phyloP scores from a whole-genome alignment of 108 stramenopile genomes.

The Skeletonema costatum region DNA sequence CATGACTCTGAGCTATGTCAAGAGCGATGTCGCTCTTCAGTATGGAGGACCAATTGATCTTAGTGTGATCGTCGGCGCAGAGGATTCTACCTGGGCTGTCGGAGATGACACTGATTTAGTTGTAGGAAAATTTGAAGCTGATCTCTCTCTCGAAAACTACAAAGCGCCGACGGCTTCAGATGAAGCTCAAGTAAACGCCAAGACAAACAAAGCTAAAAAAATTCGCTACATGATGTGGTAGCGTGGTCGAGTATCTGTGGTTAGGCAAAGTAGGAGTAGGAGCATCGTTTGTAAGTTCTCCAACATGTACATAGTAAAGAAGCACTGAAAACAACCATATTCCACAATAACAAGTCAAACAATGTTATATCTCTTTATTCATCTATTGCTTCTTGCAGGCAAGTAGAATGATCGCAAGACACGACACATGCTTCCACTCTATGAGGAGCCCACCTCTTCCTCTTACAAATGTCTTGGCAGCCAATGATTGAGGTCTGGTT shows the following conservation, averaged over 20 bases:
- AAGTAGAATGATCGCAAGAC: background rate
- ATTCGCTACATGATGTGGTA: background rate
- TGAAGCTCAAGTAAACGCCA: background rate
- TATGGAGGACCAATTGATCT: background rate
- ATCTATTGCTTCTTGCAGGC: background rate
- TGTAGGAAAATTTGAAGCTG: background rate
- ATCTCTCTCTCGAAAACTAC: background rate
- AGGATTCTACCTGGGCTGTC: background rate
- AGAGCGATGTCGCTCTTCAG: background rate
- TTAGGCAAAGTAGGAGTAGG: no score
- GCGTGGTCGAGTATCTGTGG: background rate
- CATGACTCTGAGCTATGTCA: background rate
- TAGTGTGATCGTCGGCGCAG: background rate
- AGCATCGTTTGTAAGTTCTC: no score
- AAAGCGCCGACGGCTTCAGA: background rate
- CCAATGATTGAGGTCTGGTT: background rate
- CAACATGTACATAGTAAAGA: background rate
- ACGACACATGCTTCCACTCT: background rate
- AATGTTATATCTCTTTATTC: background rate
- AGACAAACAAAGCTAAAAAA: background rate
- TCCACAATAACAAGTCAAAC: background rate
- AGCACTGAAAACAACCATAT: background rate
- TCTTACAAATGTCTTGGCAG: background rate
- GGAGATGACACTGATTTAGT: background rate
- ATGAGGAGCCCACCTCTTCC: background rate